Percentiles rank a stretch among this genome's conserved stretches.
phyloP scores from a whole-genome alignment of 2,329 filamentous ascomycete genomes.

The Trichoderma aggressivum region DNA sequence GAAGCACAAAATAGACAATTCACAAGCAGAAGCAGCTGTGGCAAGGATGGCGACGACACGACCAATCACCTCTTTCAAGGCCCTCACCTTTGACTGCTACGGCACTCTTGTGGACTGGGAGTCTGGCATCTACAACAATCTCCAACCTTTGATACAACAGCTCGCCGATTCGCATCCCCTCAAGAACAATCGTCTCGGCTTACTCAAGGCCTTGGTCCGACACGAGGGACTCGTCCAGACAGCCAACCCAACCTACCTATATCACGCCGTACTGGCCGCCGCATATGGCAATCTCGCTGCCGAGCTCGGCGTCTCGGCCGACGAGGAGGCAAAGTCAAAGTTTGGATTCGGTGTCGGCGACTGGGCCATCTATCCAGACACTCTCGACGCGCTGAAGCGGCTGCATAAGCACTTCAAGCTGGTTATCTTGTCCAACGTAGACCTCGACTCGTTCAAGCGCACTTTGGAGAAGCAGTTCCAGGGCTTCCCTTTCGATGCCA shows the following conservation, averaged over 20 bases:
- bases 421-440: conserved; percentile 59
- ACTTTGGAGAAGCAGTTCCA: conserved; percentile 38
- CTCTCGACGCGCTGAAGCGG: conserved; percentile 47
- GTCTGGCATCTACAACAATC: conserved; percentile 54
- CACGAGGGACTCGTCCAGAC: conserved; percentile 49
- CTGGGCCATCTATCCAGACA: conserved; percentile 59
- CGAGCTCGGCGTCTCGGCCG: conserved; percentile 29
- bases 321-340: conserved; percentile 27
- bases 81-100: conserved; percentile 73
- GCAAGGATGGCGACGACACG: conserved; percentile 20
- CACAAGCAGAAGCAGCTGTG: not conserved
- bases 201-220: conserved; percentile 49
- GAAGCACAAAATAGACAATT: not conserved
- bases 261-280: conserved; percentile 38
- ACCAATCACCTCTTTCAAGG: conserved; percentile 31
- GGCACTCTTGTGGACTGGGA: conserved; percentile 81
- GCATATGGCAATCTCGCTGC: conserved; percentile 39
- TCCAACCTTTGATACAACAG: conserved; percentile 47
- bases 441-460: conserved; percentile 35
- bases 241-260: conserved; percentile 50
- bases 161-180: conserved; percentile 38
- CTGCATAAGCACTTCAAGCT: conserved; percentile 54
- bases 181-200: conserved; percentile 36
- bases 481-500: conserved; percentile 54
- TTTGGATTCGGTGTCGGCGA: conserved; percentile 46